phyloP scores from a whole-genome alignment of 169 alveolate genomes.

The Plasmodium relictum region DNA sequence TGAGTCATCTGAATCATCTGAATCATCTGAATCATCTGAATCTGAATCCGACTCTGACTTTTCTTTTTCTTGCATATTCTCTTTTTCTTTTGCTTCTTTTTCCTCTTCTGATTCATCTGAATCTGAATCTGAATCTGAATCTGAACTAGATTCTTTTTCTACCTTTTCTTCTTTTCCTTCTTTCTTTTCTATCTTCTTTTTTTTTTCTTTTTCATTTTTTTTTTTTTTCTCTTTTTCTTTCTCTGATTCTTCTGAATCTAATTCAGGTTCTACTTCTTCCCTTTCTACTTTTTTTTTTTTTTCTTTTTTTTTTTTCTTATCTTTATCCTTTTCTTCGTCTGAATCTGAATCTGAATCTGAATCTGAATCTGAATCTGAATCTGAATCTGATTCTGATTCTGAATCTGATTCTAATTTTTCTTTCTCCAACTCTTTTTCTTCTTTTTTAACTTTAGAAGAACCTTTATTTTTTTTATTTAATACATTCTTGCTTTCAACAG shows the following conservation, averaged over 20 bases:
- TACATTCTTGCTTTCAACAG: not conserved
- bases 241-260: conserved; percentile 25
- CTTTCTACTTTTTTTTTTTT: not conserved
- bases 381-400: conserved; percentile 54
- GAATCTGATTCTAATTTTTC: conserved; percentile 1
- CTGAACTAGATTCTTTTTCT: conserved; percentile 1
- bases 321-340: conserved; percentile 8
- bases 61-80: not conserved
- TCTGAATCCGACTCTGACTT: conserved; percentile 15
- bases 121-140: not conserved
- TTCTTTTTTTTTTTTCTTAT: conserved; percentile 9
- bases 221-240: conserved; percentile 3
- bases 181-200: conserved; percentile 8
- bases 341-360: conserved; percentile 45
- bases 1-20: conserved; percentile 12
- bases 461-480: not conserved
- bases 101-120: not conserved
- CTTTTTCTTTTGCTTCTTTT: not conserved
- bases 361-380: conserved; percentile 40
- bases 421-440: not conserved
- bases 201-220: conserved; percentile 1
- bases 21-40: conserved; percentile 41
- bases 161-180: conserved; percentile 2
- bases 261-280: conserved; percentile 12
- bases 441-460: not conserved